phyloP scores from a whole-genome alignment of 495 filamentous ascomycete species.

The Aspergillus coremiiformis region DNA sequence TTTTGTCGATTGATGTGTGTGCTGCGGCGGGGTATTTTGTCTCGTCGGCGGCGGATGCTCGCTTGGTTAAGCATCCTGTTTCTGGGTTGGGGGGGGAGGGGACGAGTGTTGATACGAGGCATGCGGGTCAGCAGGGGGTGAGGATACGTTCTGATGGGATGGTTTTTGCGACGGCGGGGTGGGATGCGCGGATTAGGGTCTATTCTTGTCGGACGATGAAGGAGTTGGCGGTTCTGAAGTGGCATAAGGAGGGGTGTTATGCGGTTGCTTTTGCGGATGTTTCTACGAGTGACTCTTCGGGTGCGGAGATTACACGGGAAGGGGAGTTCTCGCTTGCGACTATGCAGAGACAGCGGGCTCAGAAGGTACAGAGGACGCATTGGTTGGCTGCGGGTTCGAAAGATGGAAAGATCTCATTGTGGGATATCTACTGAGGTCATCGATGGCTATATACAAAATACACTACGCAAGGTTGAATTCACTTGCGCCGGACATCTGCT shows the following conservation, averaged over 20 bases:
- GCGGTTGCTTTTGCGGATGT: slow-evolving; percentile 65
- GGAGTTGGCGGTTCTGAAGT: slow-evolving; percentile 90
- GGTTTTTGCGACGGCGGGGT: slow-evolving; percentile 86
- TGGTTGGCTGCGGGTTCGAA: slow-evolving; percentile 91
- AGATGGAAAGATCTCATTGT: slow-evolving; percentile 92
- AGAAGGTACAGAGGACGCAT: slow-evolving; percentile 62
- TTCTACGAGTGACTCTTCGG: background rate
- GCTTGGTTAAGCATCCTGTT: slow-evolving; percentile 57
- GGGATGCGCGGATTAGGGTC: slow-evolving; percentile 75
- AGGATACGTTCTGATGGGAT: slow-evolving; percentile 70
- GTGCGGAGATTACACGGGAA: slow-evolving; percentile 1
- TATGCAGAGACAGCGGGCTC: slow-evolving; percentile 56
- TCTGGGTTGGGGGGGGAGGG: slow-evolving; percentile 24
- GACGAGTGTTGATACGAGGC: slow-evolving; percentile 65
- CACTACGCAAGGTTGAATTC: slow-evolving; percentile 83
- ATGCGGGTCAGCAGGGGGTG: slow-evolving; percentile 82
- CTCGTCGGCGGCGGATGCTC: slow-evolving; percentile 76
- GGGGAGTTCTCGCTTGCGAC: slow-evolving; percentile 26
- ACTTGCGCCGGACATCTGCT: slow-evolving; percentile 61
- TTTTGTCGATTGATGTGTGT: slow-evolving; percentile 67
- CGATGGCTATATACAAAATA: slow-evolving; percentile 17
- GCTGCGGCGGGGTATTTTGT: slow-evolving; percentile 56
- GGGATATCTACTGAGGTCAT: slow-evolving; percentile 76
- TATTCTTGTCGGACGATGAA: slow-evolving; percentile 76
- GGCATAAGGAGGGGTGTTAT: slow-evolving; percentile 89